Percentiles rank a stretch among this genome's conserved stretches.
These are phyloP conservation scores for Aspergillus funiculosus DNA, from an alignment of 495 filamentous ascomycete genomes.

Conservation along the genomic window DNA sequence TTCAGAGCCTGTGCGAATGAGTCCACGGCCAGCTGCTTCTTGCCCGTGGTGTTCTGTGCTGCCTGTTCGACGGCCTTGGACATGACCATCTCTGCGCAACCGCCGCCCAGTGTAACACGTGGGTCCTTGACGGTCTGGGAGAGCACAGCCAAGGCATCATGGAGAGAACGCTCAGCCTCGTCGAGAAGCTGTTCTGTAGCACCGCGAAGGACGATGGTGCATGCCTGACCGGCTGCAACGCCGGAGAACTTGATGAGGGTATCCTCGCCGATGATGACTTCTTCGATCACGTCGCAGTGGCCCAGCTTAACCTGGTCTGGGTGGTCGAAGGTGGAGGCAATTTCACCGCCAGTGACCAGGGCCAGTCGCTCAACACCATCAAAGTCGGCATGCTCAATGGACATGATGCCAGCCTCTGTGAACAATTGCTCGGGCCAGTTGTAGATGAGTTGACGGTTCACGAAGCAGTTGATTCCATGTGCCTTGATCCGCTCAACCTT, in stretches of 20 bases:
- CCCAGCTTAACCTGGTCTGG: conserved; percentile 95
- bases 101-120: conserved; percentile 87
- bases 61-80: conserved; percentile 94
- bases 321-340: conserved; percentile 96
- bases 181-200: conserved; percentile 95
- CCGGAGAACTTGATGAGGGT: conserved; percentile 96
- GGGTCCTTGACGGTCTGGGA: conserved; percentile 96
- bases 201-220: conserved; percentile 93
- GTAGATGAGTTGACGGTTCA: conserved; percentile 98
- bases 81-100: conserved; percentile 98
- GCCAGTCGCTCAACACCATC: conserved; percentile 95
- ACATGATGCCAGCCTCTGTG: conserved; percentile 93
- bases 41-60: conserved; percentile 89
- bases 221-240: conserved; percentile 88
- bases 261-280: conserved; percentile 96
- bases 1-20: conserved; percentile 82
- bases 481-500: conserved; percentile 99
- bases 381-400: conserved; percentile 98
- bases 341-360: conserved; percentile 93
- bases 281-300: conserved; percentile 91
- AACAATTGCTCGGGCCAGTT: conserved; percentile 99
- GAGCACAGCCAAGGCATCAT: conserved; percentile 93
- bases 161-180: conserved; percentile 91
- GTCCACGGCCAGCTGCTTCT: conserved; percentile 91
- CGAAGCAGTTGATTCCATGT: conserved; percentile 99